Evolutionary conservation across 352 stramenopile genomes (phyloP).

Genomic region (Globisporangium camurandrum): DNA sequence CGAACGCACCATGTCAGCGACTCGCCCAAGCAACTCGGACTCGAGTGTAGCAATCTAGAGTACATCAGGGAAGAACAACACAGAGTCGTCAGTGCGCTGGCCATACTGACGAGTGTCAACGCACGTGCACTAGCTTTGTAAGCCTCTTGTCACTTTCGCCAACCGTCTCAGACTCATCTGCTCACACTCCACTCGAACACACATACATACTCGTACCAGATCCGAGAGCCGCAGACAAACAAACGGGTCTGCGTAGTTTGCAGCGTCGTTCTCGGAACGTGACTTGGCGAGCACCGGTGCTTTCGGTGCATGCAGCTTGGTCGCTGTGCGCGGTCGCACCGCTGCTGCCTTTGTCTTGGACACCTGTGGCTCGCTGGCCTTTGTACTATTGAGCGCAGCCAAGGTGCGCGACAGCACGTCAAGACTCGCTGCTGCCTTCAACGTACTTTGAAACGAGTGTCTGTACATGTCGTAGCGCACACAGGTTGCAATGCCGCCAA

Average conservation of each 20-base stretch:
- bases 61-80: background rate
- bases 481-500: background rate
- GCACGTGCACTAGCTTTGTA: no score
- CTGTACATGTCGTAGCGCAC: slow-evolving; percentile 6
- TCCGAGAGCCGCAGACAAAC: slow-evolving; percentile 25
- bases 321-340: background rate
- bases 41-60: slow-evolving; percentile 22
- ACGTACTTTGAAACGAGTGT: slow-evolving; percentile 27
- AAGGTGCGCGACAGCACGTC: slow-evolving; percentile 4
- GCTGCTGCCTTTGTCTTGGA: background rate
- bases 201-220: slow-evolving; percentile 14
- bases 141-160: no score
- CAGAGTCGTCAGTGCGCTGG: no score
- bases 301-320: slow-evolving; percentile 2
- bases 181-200: background rate
- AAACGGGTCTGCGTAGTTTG: slow-evolving; percentile 17
- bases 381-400: background rate
- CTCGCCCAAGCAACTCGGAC: slow-evolving; percentile 22
- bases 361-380: no score
- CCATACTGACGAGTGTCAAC: background rate
- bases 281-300: background rate
- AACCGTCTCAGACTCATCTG: no score
- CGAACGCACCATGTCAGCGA: slow-evolving; percentile 27
- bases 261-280: background rate
- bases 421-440: slow-evolving; percentile 5